Evolutionary conservation across 2,329 filamentous ascomycete genomes (phyloP), one percentile per base, ranked within the genome.

Genomic region (Colletotrichum filicis): DNA sequence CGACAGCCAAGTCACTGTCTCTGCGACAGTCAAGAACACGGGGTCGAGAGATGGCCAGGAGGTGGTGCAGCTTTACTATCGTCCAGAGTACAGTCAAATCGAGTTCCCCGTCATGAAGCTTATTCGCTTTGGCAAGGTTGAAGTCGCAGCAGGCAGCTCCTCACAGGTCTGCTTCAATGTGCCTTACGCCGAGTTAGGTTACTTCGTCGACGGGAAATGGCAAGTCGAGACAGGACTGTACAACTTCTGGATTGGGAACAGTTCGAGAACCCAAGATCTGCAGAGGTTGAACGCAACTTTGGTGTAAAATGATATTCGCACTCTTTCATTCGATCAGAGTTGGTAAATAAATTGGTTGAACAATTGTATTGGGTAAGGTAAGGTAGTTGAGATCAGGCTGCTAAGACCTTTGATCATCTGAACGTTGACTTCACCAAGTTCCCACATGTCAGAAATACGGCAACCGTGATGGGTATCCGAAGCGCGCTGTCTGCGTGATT

Each of bases 91-190:
- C 64, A 85, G 85, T 1, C 80, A 80, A 14, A 76, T 83, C 4
- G 79, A 78, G 53, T 77, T 81, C 11, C 81, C 81, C 0, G 76
- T 76, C 3, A 88, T 87, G 78, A 87, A 88, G 74, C 80, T 89
- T 6, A 84, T 88, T 71, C 86, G 85, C 1, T 89, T 89, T 75
- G 79, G 76, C 32, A 88, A 87, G 76, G 78, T 87, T 1, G 79
- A 80, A 16, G 70, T 88, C 4, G 76, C 80, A n/a, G 78, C 83
- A 14, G 85, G 85, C 1, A 78, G 84, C 68, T 79, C 80, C 9
- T 79, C 80, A 74, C 77, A 71, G 5, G 81, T 86, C 3, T 24
- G 84, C 85, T 75, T 79, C 24, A 71, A 64, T 4, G 76, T 81
- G 3, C 75, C 78, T 5, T 67, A 76, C 35, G 58, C 62, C 6